Conservation (phyloP, 2,329 filamentous ascomycete genomes). For the Diaporthe australafricana region DNA sequence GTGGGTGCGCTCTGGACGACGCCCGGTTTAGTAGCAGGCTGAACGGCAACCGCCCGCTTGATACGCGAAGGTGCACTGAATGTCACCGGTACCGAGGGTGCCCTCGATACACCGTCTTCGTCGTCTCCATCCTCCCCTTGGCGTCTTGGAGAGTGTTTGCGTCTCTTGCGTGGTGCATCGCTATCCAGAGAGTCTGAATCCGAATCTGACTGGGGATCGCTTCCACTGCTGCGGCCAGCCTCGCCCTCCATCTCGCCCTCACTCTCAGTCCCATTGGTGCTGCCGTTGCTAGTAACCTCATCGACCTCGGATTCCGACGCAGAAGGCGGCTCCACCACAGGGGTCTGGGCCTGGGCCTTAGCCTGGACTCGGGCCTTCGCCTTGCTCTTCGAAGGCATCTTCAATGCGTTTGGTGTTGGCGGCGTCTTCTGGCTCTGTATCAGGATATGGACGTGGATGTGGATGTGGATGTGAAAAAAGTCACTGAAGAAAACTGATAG, state of each 20-base stretch:
- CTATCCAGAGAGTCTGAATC: constrained; percentile 64
- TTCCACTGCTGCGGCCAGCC: constrained; percentile 32
- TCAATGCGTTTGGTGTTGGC: background rate
- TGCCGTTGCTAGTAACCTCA: background rate
- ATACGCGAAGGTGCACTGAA: constrained; percentile 66
- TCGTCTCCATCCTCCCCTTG: constrained; percentile 46
- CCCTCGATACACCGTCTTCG: constrained; percentile 45
- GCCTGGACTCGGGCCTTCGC: background rate
- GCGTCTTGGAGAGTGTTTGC: constrained; percentile 49
- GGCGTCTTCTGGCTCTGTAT: background rate
- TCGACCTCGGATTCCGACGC: constrained; percentile 20
- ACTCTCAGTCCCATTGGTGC: constrained; percentile 34
- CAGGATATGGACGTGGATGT: background rate
- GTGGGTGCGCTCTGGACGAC: constrained; percentile 30
- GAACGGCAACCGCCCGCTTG: constrained; percentile 49
- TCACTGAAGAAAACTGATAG: constrained; percentile 16
- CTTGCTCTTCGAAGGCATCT: constrained; percentile 33
- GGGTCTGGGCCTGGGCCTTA: background rate
- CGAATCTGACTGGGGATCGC: constrained; percentile 48
- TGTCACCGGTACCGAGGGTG: constrained; percentile 48
- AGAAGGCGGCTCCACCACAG: constrained; percentile 13
- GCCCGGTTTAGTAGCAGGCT: constrained; percentile 21
- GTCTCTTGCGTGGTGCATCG: constrained; percentile 53
- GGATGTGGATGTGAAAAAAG: constrained; percentile 23
- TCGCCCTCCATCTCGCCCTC: constrained; percentile 41